Conservation (phyloP, 228 moss, liverwort and hornwort species). For the Sphagnum fallax region DNA sequence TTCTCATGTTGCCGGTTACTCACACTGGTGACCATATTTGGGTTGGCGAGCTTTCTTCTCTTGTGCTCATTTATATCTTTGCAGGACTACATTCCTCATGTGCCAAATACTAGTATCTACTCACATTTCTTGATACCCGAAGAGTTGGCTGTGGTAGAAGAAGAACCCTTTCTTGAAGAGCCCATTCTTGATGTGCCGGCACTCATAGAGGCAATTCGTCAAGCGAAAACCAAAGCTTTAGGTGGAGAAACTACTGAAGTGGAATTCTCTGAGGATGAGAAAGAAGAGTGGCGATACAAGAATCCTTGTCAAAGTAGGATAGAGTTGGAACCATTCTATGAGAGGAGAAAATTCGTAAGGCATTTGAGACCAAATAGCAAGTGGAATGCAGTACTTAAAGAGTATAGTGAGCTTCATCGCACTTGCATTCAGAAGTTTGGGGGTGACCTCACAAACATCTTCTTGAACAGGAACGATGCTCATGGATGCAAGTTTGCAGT, state of each 20-base stretch:
- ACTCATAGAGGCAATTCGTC: not conserved
- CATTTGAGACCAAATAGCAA: constrained; percentile 38
- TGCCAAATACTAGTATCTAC: no score
- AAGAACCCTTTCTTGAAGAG: not conserved
- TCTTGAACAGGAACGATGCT: constrained; percentile 36
- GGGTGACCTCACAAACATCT: constrained; percentile 38
- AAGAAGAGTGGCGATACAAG: constrained; percentile 31
- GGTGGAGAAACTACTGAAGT: not conserved
- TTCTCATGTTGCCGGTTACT: no score
- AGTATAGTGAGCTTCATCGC: constrained; percentile 73
- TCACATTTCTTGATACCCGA: no score
- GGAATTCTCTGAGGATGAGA: constrained; percentile 14
- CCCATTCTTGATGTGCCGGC: not conserved
- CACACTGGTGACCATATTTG: no score
- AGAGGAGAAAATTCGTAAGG: constrained; percentile 49
- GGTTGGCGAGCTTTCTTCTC: no score
- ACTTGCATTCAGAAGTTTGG: constrained; percentile 34
- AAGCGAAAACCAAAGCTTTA: not conserved
- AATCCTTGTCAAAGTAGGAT: constrained; percentile 64
- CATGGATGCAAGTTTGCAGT: constrained; percentile 66
- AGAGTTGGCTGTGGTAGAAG: no score
- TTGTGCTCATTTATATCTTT: no score
- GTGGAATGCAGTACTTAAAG: constrained; percentile 48
- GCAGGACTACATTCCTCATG: no score
- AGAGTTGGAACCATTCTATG: constrained; percentile 55